Conservation (phyloP, 2,329 filamentous ascomycete genomes). For the Mycosphaerella sp. region DNA sequence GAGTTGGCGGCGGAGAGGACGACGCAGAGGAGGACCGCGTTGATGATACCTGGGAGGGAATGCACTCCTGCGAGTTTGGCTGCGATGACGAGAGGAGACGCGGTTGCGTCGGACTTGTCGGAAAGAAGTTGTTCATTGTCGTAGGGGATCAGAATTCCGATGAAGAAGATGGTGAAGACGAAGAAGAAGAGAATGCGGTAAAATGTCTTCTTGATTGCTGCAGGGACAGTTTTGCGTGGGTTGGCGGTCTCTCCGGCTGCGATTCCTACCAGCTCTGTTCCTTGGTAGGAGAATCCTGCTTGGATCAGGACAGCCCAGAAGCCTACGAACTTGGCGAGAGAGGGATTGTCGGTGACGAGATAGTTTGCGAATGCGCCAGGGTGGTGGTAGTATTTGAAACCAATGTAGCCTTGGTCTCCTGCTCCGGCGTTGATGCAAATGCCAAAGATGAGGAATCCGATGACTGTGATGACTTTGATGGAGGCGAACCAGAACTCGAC, state of each 20-base stretch:
- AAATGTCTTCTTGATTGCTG: slow-evolving; percentile 35
- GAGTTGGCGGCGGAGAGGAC: slow-evolving; percentile 65
- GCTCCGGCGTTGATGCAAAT: slow-evolving; percentile 39
- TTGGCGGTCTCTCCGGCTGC: slow-evolving; percentile 49
- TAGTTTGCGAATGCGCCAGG: slow-evolving; percentile 37
- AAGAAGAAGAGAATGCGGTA: slow-evolving; percentile 36
- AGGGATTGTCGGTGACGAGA: slow-evolving; percentile 25
- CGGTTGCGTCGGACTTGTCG: slow-evolving; percentile 40
- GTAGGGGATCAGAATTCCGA: slow-evolving; percentile 34
- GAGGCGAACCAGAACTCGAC: slow-evolving; percentile 51
- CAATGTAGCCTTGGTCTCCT: slow-evolving; percentile 52
- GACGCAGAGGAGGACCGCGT: slow-evolving; percentile 63
- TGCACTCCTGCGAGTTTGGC: slow-evolving; percentile 56
- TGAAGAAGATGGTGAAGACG: slow-evolving; percentile 34
- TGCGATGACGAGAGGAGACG: slow-evolving; percentile 62
- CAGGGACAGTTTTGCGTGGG: slow-evolving; percentile 43
- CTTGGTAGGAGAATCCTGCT: slow-evolving; percentile 53
- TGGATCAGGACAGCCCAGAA: slow-evolving; percentile 54
- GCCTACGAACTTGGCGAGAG: slow-evolving; percentile 37
- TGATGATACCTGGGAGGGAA: slow-evolving; percentile 60
- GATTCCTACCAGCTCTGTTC: slow-evolving; percentile 50
- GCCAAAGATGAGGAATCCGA: slow-evolving; percentile 42
- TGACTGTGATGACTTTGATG: slow-evolving; percentile 48
- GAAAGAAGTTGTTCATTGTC: slow-evolving; percentile 36
- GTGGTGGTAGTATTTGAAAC: slow-evolving; percentile 47